These are phyloP conservation scores for Jaltomata sinuosa DNA, from an alignment of 257 asterid species.

Conservation along the genomic window DNA sequence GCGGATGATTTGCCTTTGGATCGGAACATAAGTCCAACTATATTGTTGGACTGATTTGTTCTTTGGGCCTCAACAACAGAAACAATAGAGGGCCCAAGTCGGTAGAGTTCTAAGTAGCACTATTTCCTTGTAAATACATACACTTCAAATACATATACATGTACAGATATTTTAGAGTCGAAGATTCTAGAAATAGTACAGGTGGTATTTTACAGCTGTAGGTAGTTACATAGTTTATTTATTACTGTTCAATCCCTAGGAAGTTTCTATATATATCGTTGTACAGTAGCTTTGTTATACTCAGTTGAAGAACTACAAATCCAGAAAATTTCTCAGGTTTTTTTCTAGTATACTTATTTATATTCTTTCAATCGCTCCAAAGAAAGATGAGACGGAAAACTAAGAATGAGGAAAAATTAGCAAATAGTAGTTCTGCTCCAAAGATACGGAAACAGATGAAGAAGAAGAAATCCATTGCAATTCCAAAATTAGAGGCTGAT, in stretches of 20 bases:
- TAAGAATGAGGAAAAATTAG: neutral
- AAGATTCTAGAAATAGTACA: too few species aligned
- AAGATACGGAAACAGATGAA: neutral
- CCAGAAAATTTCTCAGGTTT: neutral
- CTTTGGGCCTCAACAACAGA: neutral
- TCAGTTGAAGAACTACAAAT: neutral
- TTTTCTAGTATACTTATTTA: neutral
- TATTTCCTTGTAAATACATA: neutral
- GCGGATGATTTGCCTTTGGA: too few species aligned
- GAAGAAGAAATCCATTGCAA: neutral
- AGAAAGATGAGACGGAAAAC: neutral
- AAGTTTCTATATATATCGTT: neutral
- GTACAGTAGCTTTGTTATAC: neutral
- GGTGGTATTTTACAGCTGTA: too few species aligned
- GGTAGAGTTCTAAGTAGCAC: neutral
- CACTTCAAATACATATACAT: neutral
- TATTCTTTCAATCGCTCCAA: neutral
- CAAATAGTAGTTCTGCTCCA: neutral
- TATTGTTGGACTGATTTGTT: too few species aligned
- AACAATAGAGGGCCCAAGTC: neutral
- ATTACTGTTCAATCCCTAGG: neutral
- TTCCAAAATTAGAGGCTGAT: neutral
- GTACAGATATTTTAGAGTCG: neutral
- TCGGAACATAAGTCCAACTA: neutral
- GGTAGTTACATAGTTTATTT: neutral